A percentile compares a stretch with the other conserved stretches of the same genome.
phyloP scores from a whole-genome alignment of 2,329 filamentous ascomycete species.

The Aspergillus ochraceus region DNA sequence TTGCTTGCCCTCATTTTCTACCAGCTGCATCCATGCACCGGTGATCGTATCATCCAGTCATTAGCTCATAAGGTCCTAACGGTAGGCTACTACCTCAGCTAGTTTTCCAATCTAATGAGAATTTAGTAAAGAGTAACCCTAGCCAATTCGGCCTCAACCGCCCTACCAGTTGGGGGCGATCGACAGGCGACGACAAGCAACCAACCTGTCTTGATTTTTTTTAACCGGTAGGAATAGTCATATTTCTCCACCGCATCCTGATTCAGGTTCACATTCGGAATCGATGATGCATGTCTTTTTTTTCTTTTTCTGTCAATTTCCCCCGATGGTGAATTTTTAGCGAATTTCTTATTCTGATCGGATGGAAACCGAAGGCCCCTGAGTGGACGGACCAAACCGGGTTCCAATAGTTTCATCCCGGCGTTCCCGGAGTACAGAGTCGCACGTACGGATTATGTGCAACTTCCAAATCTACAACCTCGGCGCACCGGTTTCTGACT shows the following conservation, averaged over 20 bases:
- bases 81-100: neutral
- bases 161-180: neutral
- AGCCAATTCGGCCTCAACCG: neutral
- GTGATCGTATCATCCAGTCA: neutral
- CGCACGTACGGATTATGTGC: neutral
- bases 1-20: neutral
- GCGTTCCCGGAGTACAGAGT: neutral
- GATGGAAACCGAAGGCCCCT: neutral
- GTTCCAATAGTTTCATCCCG: neutral
- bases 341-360: no score
- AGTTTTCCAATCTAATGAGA: neutral
- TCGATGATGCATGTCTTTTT: neutral
- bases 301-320: neutral
- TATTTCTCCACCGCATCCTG: neutral
- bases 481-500: neutral
- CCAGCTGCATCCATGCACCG: neutral
- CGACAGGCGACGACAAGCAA: neutral
- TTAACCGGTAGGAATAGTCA: neutral
- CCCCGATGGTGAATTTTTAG: neutral
- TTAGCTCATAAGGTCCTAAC: neutral
- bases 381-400: conserved; percentile 4
- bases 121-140: neutral
- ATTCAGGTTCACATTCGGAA: neutral
- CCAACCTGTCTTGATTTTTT: neutral
- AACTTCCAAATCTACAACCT: neutral